A percentile compares a stretch with the other conserved stretches of the same genome.
phyloP scores from a whole-genome alignment of 345 rosid genomes.

The Citropsis articulata region DNA sequence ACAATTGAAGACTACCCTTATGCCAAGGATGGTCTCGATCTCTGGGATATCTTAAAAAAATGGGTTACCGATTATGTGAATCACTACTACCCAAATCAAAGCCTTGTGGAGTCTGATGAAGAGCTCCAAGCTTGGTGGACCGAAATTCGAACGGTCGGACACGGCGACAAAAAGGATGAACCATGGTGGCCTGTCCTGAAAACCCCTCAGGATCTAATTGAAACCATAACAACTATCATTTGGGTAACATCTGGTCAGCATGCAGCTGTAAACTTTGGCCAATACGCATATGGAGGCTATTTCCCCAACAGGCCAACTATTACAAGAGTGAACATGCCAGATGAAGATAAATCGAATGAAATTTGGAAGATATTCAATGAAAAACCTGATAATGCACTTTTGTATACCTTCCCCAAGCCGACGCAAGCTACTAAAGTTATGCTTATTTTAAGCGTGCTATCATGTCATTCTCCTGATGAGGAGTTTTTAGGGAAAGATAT shows the following conservation, averaged over 20 bases:
- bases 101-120: slow-evolving; percentile 20
- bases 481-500: slow-evolving; percentile 38
- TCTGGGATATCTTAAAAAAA: slow-evolving; percentile 43
- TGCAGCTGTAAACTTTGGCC: slow-evolving; percentile 45
- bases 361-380: slow-evolving; percentile 29
- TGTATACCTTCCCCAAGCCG: slow-evolving; percentile 47
- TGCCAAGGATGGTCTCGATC: slow-evolving; percentile 51
- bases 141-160: slow-evolving; percentile 7
- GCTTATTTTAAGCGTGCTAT: slow-evolving; percentile 35
- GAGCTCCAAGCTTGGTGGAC: slow-evolving; percentile 67
- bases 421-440: slow-evolving; percentile 43
- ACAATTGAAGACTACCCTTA: slow-evolving; percentile 59
- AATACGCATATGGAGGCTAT: slow-evolving; percentile 33
- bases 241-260: slow-evolving; percentile 47
- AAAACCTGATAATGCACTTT: slow-evolving; percentile 36
- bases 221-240: slow-evolving; percentile 22
- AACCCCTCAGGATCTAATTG: slow-evolving; percentile 4
- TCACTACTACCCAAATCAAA: slow-evolving; percentile 11
- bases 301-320: slow-evolving; percentile 41
- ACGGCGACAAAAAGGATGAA: slow-evolving; percentile 3
- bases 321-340: slow-evolving; percentile 41
- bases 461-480: slow-evolving; percentile 52
- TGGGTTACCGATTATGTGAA: slow-evolving; percentile 39
- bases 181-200: slow-evolving; percentile 51
- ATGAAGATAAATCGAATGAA: slow-evolving; percentile 31